Evolutionary conservation across 2,329 filamentous ascomycete species (phyloP), one percentile per base, ranked within the genome.

Genomic region (Sclerotinia trifoliorum): DNA sequence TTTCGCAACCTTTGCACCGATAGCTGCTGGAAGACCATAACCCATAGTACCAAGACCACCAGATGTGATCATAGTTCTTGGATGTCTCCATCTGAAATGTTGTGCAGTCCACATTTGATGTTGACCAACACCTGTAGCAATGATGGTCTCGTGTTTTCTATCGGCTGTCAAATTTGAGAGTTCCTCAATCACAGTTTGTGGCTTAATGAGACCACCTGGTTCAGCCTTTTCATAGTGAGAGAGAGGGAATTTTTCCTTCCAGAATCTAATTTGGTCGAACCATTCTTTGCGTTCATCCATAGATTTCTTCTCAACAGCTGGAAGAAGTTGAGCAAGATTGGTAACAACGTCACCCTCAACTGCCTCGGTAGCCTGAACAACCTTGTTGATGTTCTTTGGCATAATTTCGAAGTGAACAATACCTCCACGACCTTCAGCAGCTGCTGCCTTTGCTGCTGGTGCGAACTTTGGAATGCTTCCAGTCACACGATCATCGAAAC

Each of bases 341-440:
- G 88, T 82, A 3, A 89, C 88, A 42, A 97, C 92, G 77, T 98
- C 94, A 69, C 95, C 95, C 81, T 97, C 94, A 24, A 98, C 90
- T 57, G 95, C 94, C 81, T 97, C 93, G 54, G 92, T 97, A 10
- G 94, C 94, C 81, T 98, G 93, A 19, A 99, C 91, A 54, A 98
- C 94, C 86, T 98, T 99, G 88, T 98, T 98, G 83, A 98, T 98
- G 84, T 99, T 98, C 89, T 99, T 99, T 75, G 95, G 94, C 90
- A 98, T 91, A 76, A 99, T 94, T 79, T 98, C 94, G 77, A 98
- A 98, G 80, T 99, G 94, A 21, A 98, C 87, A 75, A 99, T 98
- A 77, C 95, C 95, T 75, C 95, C 95, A 71, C 93, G 91, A 66
- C 89, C 89, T 81, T 97, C 92, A 15, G 86, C 84, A 5, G 93